Evolutionary conservation across 768 basidiomycete species (phyloP), one percentile per base, ranked within the genome.

Genomic region (Hypholoma sublateritium): DNA sequence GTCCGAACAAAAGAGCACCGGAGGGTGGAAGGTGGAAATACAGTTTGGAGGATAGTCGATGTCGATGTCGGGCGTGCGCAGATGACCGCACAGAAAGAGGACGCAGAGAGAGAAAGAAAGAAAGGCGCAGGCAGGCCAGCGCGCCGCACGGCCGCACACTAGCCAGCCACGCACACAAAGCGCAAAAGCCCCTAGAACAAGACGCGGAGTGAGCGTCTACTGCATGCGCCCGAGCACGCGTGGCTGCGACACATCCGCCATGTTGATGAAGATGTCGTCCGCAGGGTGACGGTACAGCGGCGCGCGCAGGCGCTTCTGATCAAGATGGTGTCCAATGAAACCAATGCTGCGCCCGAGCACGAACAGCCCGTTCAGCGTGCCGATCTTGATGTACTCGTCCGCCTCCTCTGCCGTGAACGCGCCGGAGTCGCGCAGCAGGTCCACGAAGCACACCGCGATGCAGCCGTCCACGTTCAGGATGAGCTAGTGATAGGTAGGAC

Each of bases 401-500:
- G 95, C 95, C 74, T 98, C 96, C 57, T 98, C 95, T 11, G 88
- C 81, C 1, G 90, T 93, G 83, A 99, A 98, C 7, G 95, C 95
- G 56, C 95, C 95, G 53, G 84, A 87, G 72, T 95, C 93, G 37
- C 89, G 85, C 61, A 97, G 84, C 50, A 98, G 83, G 74, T 98
- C 95, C 62, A 95, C 93, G 80, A 97, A 97, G 79, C 91, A 95
- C 59, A 93, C 95, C 41, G 93, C 93, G 61, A 96, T 94, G 76
- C 91, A 93, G 35, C 94, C 95, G 60, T 97, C 95, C 62, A 98
- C 93, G 76, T 98, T 98, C 56, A 98, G 81, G 77, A 98, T 96
- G 67, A 96, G 85, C 85, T 88, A 59, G n/a, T n/a, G n/a, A n/a
- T 19, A 48, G 32, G 2, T 41, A 6, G 50, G 9, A 21, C 9